Conservation (phyloP, 164 flowering plant genomes). For the Stephania japonica region DNA sequence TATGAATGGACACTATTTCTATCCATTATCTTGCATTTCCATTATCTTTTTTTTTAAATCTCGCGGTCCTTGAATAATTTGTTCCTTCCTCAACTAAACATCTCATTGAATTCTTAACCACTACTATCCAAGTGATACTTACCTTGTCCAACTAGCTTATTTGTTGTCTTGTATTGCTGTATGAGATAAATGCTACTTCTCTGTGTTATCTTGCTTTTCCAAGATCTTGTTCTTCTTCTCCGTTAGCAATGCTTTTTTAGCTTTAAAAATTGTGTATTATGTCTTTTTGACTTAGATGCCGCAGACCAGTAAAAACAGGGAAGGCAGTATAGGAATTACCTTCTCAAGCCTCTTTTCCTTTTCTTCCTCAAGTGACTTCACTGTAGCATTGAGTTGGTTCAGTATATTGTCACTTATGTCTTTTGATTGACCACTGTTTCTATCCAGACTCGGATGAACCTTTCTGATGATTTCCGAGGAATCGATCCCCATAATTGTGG, state of each 20-base stretch:
- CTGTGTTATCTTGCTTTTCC: not conserved
- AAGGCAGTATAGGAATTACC: constrained; percentile 31
- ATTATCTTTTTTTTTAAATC: no score
- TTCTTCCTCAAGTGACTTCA: constrained; percentile 70
- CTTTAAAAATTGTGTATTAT: not conserved
- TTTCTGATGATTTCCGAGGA: constrained; percentile 59
- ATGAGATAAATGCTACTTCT: not conserved
- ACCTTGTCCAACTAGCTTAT: not conserved
- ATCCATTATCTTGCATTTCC: no score
- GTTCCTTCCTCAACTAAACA: not conserved
- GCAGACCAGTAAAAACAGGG: not conserved
- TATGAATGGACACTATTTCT: not conserved
- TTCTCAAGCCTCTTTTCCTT: constrained; percentile 65
- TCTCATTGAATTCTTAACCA: not conserved
- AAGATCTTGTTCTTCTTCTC: not conserved
- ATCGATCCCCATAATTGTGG: constrained; percentile 70
- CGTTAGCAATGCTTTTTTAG: no score
- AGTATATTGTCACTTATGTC: constrained; percentile 72
- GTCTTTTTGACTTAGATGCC: not conserved
- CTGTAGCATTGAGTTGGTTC: constrained; percentile 57
- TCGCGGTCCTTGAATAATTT: not conserved
- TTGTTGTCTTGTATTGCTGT: not conserved
- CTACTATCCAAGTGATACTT: not conserved
- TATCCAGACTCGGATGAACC: constrained; percentile 80
- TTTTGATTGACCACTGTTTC: constrained; percentile 47